Evolutionary conservation across 768 basidiomycete genomes (phyloP), one percentile per base, ranked within the genome.

Genomic region (Pleurotus tuber-regium): DNA sequence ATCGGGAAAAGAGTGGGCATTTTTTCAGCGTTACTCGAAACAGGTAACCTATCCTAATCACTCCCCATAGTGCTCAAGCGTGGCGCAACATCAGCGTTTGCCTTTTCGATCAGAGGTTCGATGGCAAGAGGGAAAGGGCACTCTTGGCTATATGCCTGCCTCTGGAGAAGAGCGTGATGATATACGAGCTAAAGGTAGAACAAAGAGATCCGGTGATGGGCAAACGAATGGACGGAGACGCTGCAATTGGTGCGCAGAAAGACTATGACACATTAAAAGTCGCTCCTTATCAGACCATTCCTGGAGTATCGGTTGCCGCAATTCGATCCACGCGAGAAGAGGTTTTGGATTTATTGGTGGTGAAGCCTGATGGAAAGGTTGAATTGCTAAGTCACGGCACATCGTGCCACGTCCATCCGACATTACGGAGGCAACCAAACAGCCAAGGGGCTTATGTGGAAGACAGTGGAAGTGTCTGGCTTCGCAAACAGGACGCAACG

Each of bases 341-440:
- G 11, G 73, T 91, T 11, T 75, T 75, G 63, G 94, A 97, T 64
- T 70, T 93, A 8, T 66, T 96, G 4, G 66, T 87, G 12, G 66
- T 91, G 42, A 81, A 77, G 42, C 76, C 82, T 2, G 72, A 80
- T 41, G 76, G 82, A 25, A 64, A 64, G 7, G 65, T 92, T 8
- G 65, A n/a, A n/a, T n/a, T n/a, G n/a, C n/a, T n/a, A n/a, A n/a
- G n/a, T n/a, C n/a, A n/a, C n/a, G n/a, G n/a, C n/a, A n/a, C n/a
- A n/a, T n/a, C n/a, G n/a, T n/a, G n/a, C n/a, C n/a, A n/a, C n/a
- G n/a, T n/a, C n/a, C n/a, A n/a, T n/a, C n/a, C n/a, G n/a, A n/a
- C n/a, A n/a, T n/a, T n/a, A n/a, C n/a, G n/a, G n/a, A n/a, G n/a
- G n/a, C n/a, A n/a, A n/a, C n/a, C n/a, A n/a, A n/a, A n/a, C n/a